Percentiles rank a stretch among this genome's conserved stretches.
Conservation (phyloP, 2,329 filamentous ascomycete genomes). For the Bipolaris sorokiniana region DNA sequence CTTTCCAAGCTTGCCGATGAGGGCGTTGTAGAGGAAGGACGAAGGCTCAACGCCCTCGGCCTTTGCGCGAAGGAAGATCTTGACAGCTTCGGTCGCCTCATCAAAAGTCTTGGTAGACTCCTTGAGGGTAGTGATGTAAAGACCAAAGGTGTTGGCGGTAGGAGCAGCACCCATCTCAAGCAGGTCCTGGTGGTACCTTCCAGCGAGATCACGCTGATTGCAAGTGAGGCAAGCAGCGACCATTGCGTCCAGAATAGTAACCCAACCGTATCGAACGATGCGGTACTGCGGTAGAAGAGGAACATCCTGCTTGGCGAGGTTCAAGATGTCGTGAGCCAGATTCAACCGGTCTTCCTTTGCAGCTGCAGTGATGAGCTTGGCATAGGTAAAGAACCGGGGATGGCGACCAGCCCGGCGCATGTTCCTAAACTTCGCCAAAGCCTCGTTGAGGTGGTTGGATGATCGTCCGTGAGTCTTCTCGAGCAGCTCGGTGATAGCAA, state of each 20-base stretch:
- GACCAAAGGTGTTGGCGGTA: slow-evolving; percentile 94
- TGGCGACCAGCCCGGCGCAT: slow-evolving; percentile 91
- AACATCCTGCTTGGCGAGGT: slow-evolving; percentile 87
- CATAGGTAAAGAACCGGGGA: slow-evolving; percentile 94
- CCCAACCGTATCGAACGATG: slow-evolving; percentile 92
- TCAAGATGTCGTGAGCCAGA: slow-evolving; percentile 82
- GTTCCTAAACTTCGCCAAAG: slow-evolving; percentile 83
- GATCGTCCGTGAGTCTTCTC: slow-evolving; percentile 79
- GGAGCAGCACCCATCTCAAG: slow-evolving; percentile 88
- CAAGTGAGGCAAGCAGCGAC: slow-evolving; percentile 86
- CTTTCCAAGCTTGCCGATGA: slow-evolving; percentile 98
- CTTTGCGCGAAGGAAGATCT: slow-evolving; percentile 95
- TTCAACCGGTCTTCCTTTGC: slow-evolving; percentile 83
- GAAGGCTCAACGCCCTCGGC: slow-evolving; percentile 93
- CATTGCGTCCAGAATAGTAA: slow-evolving; percentile 95
- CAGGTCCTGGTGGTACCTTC: slow-evolving; percentile 89
- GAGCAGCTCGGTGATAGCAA: slow-evolving; percentile 85
- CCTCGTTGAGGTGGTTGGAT: slow-evolving; percentile 77
- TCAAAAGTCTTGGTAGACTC: slow-evolving; percentile 97
- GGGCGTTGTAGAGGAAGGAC: slow-evolving; percentile 96
- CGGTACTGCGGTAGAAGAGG: slow-evolving; percentile 84
- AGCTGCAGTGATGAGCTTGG: slow-evolving; percentile 90
- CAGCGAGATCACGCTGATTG: slow-evolving; percentile 79
- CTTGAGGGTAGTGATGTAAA: slow-evolving; percentile 99
- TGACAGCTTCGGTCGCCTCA: slow-evolving; percentile 93